Percentiles rank a stretch among this genome's conserved stretches.
Evolutionary conservation across 345 rosid genomes (phyloP).

Genomic region (Jatropha curcas): DNA sequence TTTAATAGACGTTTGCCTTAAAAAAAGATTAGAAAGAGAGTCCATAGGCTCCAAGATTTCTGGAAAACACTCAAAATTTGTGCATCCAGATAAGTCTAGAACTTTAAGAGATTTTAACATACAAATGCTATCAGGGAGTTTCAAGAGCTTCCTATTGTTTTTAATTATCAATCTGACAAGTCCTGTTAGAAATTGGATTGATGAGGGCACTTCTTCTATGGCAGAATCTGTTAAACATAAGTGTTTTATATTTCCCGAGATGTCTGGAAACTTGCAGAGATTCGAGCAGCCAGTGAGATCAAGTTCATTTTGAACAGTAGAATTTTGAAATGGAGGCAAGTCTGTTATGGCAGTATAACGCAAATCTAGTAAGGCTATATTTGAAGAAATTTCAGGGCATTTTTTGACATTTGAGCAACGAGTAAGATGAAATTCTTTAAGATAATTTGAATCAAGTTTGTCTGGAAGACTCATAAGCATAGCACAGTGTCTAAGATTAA

Average conservation of each 20-base stretch:
- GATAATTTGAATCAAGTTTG: conserved; percentile 6
- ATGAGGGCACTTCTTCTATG: conserved; percentile 5
- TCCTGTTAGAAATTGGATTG: neutral
- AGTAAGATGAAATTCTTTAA: neutral
- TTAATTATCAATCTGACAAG: neutral
- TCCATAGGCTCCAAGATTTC: neutral
- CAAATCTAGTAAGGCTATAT: neutral
- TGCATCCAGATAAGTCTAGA: neutral
- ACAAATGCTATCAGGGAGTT: neutral
- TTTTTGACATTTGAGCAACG: conserved; percentile 2
- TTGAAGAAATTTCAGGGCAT: neutral
- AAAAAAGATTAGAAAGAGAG: neutral
- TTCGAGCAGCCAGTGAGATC: neutral
- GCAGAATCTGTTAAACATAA: neutral
- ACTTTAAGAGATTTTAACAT: neutral
- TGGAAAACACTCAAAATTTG: neutral
- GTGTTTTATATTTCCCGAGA: neutral
- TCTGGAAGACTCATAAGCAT: neutral
- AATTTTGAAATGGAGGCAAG: conserved; percentile 4
- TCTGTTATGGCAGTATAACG: neutral
- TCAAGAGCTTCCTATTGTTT: neutral
- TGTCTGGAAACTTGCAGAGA: neutral
- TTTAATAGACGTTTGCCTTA: neutral
- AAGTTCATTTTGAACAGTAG: neutral
- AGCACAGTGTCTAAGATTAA: conserved; percentile 20